phyloP scores from a whole-genome alignment of 768 basidiomycete genomes.

The Trametes cinnabarina region DNA sequence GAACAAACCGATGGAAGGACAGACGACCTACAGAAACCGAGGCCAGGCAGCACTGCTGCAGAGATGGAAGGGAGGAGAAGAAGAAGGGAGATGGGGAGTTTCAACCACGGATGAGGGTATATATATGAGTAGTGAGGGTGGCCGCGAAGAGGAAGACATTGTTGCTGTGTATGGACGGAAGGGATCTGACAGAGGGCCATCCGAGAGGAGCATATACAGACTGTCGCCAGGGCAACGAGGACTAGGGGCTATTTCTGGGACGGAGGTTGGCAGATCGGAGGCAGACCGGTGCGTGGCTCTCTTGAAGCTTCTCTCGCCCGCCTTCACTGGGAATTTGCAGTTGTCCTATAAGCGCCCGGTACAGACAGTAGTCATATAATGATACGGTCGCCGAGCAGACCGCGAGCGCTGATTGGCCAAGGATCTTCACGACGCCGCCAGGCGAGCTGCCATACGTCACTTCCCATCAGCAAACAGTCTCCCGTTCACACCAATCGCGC shows the following conservation, averaged over 20 bases:
- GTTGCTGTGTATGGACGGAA: not conserved
- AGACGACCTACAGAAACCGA: conserved; percentile 29
- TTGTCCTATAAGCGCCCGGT: not conserved
- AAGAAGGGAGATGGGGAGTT: conserved; percentile 22
- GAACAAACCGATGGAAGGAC: not conserved
- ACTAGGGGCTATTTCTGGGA: not conserved
- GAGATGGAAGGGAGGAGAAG: conserved; percentile 19
- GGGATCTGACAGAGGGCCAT: not conserved
- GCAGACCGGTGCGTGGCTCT: not conserved
- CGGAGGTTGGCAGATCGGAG: conserved; percentile 4
- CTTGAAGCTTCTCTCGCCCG: not conserved
- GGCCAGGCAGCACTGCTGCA: conserved; percentile 57
- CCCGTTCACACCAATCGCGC: not conserved
- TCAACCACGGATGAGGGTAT: conserved; percentile 23
- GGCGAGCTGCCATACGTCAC: conserved; percentile 14
- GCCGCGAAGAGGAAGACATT: conserved; percentile 5
- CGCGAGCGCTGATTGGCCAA: conserved; percentile 13
- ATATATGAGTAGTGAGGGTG: conserved; percentile 15
- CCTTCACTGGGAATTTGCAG: not conserved
- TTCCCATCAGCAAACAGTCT: not conserved
- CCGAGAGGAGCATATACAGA: conserved; percentile 8
- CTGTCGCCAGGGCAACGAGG: conserved; percentile 13
- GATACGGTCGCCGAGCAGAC: conserved; percentile 3
- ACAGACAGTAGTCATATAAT: not conserved
- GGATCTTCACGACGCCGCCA: conserved; percentile 1